Percentiles rank a stretch among this genome's conserved stretches.
phyloP scores from a whole-genome alignment of 176 grass and related monocot species.

The Aegilops umbellulata region DNA sequence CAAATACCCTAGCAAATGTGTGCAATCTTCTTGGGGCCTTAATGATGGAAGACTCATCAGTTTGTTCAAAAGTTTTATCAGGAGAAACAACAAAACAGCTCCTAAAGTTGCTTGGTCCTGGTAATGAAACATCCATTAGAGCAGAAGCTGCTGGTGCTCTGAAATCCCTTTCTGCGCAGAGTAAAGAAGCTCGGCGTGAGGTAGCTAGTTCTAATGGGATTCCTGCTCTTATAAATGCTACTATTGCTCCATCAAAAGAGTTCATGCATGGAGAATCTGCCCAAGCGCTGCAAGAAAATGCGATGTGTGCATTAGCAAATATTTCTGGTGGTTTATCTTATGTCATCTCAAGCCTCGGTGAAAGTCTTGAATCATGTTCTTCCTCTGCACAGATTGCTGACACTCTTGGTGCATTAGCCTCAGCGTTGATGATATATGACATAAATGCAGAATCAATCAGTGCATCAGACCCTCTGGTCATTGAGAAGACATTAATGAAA shows the following conservation, averaged over 20 bases:
- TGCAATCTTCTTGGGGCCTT: conserved; percentile 88
- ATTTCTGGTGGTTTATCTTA: conserved; percentile 98
- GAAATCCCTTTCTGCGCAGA: conserved; percentile 90
- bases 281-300: conserved; percentile 98
- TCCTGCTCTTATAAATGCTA: conserved; percentile 98
- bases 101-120: conserved; percentile 91
- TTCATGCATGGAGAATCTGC: conserved; percentile 99
- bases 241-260: conserved; percentile 99
- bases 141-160: conserved; percentile 93
- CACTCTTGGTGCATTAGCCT: conserved; percentile 96
- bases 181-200: conserved; percentile 93
- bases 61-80: conserved; percentile 85
- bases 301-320: conserved; percentile 99
- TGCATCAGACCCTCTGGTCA: conserved; percentile 64
- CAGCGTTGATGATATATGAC: conserved; percentile 99
- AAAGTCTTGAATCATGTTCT: conserved; percentile 95
- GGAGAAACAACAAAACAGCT: conserved; percentile 87
- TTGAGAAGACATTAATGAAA: conserved; percentile 92
- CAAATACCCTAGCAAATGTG: conserved; percentile 68
- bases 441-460: conserved; percentile 83
- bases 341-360: conserved; percentile 97
- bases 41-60: conserved; percentile 91
- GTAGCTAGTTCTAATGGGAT: conserved; percentile 97
- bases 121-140: conserved; percentile 90
- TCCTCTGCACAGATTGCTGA: conserved; percentile 95